phyloP scores from a whole-genome alignment of 768 basidiomycete species.

The Rhizopogon roseolus region DNA sequence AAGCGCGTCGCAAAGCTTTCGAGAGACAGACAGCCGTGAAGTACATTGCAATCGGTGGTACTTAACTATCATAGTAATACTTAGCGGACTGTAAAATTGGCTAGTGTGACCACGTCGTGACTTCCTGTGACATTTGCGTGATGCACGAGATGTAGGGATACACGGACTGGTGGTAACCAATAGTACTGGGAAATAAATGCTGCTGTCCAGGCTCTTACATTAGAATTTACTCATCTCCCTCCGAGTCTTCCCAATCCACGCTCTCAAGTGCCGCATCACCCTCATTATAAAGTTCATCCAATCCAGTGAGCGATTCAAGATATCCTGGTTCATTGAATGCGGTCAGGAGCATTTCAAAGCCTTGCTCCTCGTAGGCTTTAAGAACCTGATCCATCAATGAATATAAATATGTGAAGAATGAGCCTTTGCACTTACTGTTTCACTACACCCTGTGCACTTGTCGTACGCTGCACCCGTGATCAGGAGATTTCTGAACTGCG shows the following conservation, averaged over 20 bases:
- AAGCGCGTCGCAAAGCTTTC: conserved; percentile 78
- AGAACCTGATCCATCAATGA: conserved; percentile 49
- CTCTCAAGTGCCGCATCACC: conserved; percentile 66
- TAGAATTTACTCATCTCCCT: conserved; percentile 30
- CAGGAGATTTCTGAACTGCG: conserved; percentile 79
- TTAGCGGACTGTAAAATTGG: not conserved
- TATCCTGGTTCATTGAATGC: conserved; percentile 83
- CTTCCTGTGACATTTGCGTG: not conserved
- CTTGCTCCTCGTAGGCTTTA: conserved; percentile 74
- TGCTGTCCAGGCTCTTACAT: too few relatives aligned
- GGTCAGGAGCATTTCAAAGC: conserved; percentile 71
- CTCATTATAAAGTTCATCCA: conserved; percentile 73
- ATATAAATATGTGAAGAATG: not conserved
- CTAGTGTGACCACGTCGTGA: not conserved
- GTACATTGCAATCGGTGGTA: conserved; percentile 37
- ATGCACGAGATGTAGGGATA: not conserved
- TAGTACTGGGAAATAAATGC: too few relatives aligned
- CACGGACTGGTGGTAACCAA: not conserved
- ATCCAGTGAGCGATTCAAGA: conserved; percentile 70
- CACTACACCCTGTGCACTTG: conserved; percentile 87
- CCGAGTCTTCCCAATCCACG: conserved; percentile 71
- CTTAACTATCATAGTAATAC: too few relatives aligned
- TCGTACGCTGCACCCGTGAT: conserved; percentile 86
- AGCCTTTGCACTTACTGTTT: conserved; percentile 44
- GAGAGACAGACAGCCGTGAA: conserved; percentile 65